These are phyloP conservation scores for Fonsecaea pedrosoi DNA, from an alignment of 2,329 filamentous ascomycete genomes.

Conservation along the genomic window DNA sequence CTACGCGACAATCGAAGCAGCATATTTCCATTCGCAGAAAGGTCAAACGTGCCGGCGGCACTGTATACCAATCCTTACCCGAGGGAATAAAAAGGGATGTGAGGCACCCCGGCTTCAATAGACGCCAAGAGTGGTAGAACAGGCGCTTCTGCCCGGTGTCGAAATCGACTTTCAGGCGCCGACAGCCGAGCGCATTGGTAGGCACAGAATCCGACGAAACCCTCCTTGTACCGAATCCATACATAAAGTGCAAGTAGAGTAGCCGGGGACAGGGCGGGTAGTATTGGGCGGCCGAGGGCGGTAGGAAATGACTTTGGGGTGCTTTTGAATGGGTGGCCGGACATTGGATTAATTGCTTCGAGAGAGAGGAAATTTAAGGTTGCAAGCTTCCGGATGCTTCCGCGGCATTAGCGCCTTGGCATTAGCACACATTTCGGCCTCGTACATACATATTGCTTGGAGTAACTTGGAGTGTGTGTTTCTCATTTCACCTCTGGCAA, in stretches of 20 bases:
- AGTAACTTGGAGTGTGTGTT: background rate
- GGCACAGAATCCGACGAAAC: background rate
- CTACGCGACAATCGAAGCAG: background rate
- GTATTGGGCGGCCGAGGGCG: background rate
- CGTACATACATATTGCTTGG: background rate
- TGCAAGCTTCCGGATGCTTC: constrained; percentile 1
- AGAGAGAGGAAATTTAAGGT: background rate
- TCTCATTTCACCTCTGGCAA: background rate
- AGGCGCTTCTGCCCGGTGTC: background rate
- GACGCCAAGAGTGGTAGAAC: background rate
- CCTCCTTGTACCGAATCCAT: background rate
- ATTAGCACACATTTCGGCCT: background rate
- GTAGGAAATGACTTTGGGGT: too few relatives aligned
- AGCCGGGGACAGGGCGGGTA: background rate
- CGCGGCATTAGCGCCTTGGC: background rate
- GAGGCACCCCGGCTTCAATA: background rate
- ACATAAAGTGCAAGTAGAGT: too few relatives aligned
- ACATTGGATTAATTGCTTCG: background rate
- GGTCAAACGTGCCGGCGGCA: background rate
- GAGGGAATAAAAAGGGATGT: background rate
- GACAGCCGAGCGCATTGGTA: background rate
- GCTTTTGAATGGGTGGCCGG: too few relatives aligned
- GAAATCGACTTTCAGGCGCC: background rate
- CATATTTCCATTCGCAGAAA: background rate
- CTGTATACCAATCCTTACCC: background rate